Conservation (phyloP, 352 stramenopile species). For the Phytophthora cajani region DNA sequence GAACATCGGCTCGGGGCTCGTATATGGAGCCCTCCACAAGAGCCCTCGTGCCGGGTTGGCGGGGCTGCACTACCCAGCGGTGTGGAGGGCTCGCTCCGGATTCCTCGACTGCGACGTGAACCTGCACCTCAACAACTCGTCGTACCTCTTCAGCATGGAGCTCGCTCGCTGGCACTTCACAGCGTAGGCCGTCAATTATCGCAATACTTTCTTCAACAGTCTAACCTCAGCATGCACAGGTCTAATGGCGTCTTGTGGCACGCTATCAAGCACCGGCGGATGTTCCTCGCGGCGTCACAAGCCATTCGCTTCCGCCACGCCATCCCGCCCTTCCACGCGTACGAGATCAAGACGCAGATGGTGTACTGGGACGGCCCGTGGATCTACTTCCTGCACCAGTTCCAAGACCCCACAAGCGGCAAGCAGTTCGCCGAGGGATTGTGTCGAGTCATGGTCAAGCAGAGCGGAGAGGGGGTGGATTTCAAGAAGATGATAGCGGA, state of each 20-base stretch:
- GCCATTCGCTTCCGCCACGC: constrained; percentile 60
- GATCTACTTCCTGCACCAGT: constrained; percentile 72
- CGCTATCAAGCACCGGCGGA: constrained; percentile 61
- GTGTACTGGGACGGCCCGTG: constrained; percentile 60
- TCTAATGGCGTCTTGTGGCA: constrained; percentile 59
- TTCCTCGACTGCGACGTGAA: constrained; percentile 89
- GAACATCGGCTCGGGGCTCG: constrained; percentile 73
- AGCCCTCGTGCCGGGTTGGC: constrained; percentile 53
- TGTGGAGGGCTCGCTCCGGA: constrained; percentile 74
- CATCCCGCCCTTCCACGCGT: constrained; percentile 57
- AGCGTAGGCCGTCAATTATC: constrained; percentile 44
- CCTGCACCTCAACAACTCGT: constrained; percentile 87
- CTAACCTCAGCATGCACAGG: constrained; percentile 8
- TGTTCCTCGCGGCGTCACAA: constrained; percentile 73
- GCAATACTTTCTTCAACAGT: background rate
- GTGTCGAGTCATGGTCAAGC: constrained; percentile 40
- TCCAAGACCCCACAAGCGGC: constrained; percentile 54
- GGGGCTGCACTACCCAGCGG: constrained; percentile 66
- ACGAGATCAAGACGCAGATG: constrained; percentile 62
- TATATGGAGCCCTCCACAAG: constrained; percentile 62
- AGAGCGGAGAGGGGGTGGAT: constrained; percentile 21
- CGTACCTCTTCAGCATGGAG: constrained; percentile 87
- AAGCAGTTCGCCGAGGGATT: constrained; percentile 67
- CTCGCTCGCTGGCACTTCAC: constrained; percentile 88
- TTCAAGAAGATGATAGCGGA: constrained; percentile 41